These are phyloP conservation scores for Cladosporium sp. DNA, from an alignment of 2,329 filamentous ascomycete genomes.

Conservation along the genomic window DNA sequence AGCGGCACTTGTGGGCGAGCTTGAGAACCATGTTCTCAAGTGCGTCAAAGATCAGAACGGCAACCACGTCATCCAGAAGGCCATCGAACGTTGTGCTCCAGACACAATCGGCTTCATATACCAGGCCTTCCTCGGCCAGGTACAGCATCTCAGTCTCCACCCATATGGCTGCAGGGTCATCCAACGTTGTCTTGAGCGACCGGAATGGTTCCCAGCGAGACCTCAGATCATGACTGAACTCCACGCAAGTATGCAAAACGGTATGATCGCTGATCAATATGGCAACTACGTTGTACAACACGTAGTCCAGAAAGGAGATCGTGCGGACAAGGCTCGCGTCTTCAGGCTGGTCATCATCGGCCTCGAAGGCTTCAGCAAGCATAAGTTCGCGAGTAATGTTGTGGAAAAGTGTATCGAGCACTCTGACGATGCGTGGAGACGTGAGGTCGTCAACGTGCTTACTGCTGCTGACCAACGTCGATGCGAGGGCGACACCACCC, in stretches of 20 bases:
- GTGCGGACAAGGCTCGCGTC: constrained; percentile 67
- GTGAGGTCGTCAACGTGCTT: constrained; percentile 58
- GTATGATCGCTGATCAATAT: constrained; percentile 79
- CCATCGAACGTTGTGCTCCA: constrained; percentile 74
- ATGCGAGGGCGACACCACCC: constrained; percentile 56
- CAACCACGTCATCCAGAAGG: constrained; percentile 95
- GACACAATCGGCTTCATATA: constrained; percentile 83
- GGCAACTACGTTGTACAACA: constrained; percentile 97
- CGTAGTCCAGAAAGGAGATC: constrained; percentile 73
- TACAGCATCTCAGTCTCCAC: constrained; percentile 71
- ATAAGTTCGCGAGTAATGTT: constrained; percentile 96
- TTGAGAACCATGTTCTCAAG: constrained; percentile 69
- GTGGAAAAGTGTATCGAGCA: constrained; percentile 86
- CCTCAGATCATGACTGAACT: constrained; percentile 72
- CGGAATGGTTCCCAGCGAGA: constrained; percentile 63
- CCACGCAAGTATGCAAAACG: constrained; percentile 61
- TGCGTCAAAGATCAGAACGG: constrained; percentile 86
- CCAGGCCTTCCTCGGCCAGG: constrained; percentile 70
- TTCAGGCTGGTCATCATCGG: constrained; percentile 69
- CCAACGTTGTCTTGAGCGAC: constrained; percentile 84
- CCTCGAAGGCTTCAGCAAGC: constrained; percentile 74
- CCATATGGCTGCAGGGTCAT: constrained; percentile 88
- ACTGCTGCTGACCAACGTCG: constrained; percentile 58
- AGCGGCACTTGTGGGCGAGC: constrained; percentile 74
- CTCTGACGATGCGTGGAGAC: constrained; percentile 65